These are phyloP conservation scores for Talaromyces liani DNA, from an alignment of 495 filamentous ascomycete species.

Conservation along the genomic window DNA sequence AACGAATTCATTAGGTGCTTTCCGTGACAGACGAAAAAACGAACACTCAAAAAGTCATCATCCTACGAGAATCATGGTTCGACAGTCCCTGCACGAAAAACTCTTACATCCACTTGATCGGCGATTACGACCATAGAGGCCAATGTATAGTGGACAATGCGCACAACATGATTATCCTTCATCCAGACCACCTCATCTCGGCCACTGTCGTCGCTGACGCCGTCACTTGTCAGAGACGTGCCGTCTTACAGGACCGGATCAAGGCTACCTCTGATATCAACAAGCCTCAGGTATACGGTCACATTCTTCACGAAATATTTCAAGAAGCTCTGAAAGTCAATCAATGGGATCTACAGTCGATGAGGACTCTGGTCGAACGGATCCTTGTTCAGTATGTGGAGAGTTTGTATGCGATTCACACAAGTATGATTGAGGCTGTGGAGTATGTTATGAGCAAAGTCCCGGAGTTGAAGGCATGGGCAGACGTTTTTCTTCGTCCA, in stretches of 20 bases:
- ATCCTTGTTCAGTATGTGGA: conserved; percentile 69
- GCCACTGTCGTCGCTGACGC: conserved; percentile 91
- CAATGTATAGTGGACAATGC: conserved; percentile 68
- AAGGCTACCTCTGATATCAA: conserved; percentile 76
- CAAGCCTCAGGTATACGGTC: conserved; percentile 77
- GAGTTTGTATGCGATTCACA: conserved; percentile 75
- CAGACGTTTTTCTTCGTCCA: conserved; percentile 64
- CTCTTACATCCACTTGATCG: conserved; percentile 77
- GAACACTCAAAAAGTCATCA: conserved; percentile 55
- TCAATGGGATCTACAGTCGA: conserved; percentile 63
- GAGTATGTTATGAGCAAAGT: conserved; percentile 74
- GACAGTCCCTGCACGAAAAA: conserved; percentile 67
- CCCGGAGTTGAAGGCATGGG: conserved; percentile 72
- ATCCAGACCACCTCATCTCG: conserved; percentile 93
- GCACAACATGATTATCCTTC: conserved; percentile 80
- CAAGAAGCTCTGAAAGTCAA: conserved; percentile 83
- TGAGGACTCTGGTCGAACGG: conserved; percentile 54
- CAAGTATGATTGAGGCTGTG: conserved; percentile 61
- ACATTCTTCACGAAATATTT: conserved; percentile 87
- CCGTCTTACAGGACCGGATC: conserved; percentile 87
- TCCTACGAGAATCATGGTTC: conserved; percentile 78
- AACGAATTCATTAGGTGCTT: conserved; percentile 49
- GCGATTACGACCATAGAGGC: conserved; percentile 59
- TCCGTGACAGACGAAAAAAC: conserved; percentile 67
- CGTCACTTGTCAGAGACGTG: conserved; percentile 78